Percentiles rank a stretch among this genome's conserved stretches.
These are phyloP conservation scores for Lachancea thermotolerans DNA, from an alignment of 805 yeast genomes.

Conservation along the genomic window DNA sequence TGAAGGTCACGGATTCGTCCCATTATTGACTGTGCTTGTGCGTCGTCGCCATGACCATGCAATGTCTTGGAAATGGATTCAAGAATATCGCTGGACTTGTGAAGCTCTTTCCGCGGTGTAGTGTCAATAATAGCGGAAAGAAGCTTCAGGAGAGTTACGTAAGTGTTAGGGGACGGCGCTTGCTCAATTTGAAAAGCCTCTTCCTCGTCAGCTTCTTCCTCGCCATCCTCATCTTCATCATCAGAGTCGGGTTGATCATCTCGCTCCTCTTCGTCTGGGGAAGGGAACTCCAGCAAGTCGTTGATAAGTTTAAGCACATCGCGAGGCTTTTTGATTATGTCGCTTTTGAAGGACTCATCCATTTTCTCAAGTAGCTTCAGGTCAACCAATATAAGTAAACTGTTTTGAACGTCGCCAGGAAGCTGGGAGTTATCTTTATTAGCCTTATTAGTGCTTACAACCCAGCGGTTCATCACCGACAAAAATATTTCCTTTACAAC, in stretches of 20 bases:
- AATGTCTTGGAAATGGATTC: conserved; percentile 25
- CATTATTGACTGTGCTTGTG: conserved; percentile 7
- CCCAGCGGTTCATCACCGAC: conserved; percentile 54
- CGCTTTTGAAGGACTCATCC: conserved; percentile 50
- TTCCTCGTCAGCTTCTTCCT: conserved; percentile 27
- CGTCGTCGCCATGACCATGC: neutral
- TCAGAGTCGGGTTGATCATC: conserved; percentile 29
- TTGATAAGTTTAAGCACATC: conserved; percentile 49
- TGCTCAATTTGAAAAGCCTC: conserved; percentile 25
- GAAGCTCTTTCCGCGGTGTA: conserved; percentile 17
- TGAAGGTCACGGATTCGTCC: conserved; percentile 9
- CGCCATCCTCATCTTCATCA: conserved; percentile 21
- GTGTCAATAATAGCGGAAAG: conserved; percentile 35
- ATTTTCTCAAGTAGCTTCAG: conserved; percentile 59
- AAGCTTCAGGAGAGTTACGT: conserved; percentile 33
- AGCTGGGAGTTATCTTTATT: conserved; percentile 3
- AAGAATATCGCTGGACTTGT: conserved; percentile 21
- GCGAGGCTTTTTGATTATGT: conserved; percentile 37
- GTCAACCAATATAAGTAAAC: conserved; percentile 51
- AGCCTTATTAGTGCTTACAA: conserved; percentile 20
- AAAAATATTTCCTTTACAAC: conserved; percentile 44
- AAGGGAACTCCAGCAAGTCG: conserved; percentile 31
- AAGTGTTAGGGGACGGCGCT: conserved; percentile 3
- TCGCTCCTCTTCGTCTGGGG: conserved; percentile 13
- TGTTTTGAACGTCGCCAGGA: conserved; percentile 35